A percentile compares a stretch with the other conserved stretches of the same genome.
Conservation (phyloP, 2,329 filamentous ascomycete species). For the Phialemoniopsis sp. region DNA sequence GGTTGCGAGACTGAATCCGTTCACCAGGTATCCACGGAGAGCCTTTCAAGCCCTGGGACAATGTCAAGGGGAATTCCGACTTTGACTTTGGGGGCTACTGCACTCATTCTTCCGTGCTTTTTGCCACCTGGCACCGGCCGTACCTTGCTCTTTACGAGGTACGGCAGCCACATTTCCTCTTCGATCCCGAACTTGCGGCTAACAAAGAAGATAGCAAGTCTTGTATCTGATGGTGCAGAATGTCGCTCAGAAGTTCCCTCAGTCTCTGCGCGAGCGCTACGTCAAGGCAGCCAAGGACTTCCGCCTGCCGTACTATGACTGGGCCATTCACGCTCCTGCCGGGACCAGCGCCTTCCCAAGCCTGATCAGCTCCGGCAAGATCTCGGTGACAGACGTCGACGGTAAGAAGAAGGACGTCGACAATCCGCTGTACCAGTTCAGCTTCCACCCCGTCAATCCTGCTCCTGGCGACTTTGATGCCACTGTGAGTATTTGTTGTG, state of each 20-base stretch:
- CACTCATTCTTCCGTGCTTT: conserved; percentile 67
- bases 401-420: conserved; percentile 13
- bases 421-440: conserved; percentile 22
- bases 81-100: conserved; percentile 52
- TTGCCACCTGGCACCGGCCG: conserved; percentile 79
- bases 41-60: conserved; percentile 55
- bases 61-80: conserved; percentile 28
- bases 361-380: conserved; percentile 10
- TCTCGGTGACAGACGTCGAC: conserved; percentile 14
- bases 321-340: conserved; percentile 17
- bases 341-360: conserved; percentile 12
- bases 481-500: conserved; percentile 7
- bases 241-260: conserved; percentile 15
- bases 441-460: conserved; percentile 15
- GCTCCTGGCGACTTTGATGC: conserved; percentile 12
- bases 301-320: conserved; percentile 28
- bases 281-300: conserved; percentile 18
- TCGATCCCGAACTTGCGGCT: conserved; percentile 58
- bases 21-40: conserved; percentile 55
- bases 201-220: conserved; percentile 13
- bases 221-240: conserved; percentile 16
- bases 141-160: conserved; percentile 61
- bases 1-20: background rate
- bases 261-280: conserved; percentile 15
- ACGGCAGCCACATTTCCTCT: conserved; percentile 58